Percentiles rank a stretch among this genome's conserved stretches.
Evolutionary conservation across 2,329 filamentous ascomycete genomes (phyloP).

Genomic region (Rutstroemia sp.): DNA sequence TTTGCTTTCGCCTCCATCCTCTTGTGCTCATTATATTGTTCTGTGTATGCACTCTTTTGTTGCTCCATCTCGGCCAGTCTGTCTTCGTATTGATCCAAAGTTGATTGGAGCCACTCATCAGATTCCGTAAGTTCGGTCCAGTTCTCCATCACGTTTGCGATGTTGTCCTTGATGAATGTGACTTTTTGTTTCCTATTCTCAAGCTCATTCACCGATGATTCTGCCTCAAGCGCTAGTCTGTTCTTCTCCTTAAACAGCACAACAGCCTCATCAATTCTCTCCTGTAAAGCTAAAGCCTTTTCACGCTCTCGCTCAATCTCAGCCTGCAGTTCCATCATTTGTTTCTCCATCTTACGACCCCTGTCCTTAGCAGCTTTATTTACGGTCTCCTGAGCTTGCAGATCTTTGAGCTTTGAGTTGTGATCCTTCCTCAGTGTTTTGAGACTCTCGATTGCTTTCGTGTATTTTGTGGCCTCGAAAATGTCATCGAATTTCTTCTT

Average conservation of each 20-base stretch:
- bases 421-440: slow-evolving; percentile 80
- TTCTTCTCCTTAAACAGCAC: slow-evolving; percentile 54
- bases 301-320: slow-evolving; percentile 57
- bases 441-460: slow-evolving; percentile 93
- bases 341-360: slow-evolving; percentile 59
- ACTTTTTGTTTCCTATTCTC: slow-evolving; percentile 70
- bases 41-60: slow-evolving; percentile 55
- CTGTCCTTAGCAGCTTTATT: slow-evolving; percentile 80
- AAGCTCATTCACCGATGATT: slow-evolving; percentile 67
- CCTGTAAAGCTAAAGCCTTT: slow-evolving; percentile 48
- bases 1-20: slow-evolving; percentile 39
- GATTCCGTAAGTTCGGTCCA: slow-evolving; percentile 71
- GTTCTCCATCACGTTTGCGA: slow-evolving; percentile 66
- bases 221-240: slow-evolving; percentile 65
- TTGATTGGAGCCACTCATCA: slow-evolving; percentile 65
- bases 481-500: slow-evolving; percentile 98
- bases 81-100: slow-evolving; percentile 71
- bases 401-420: slow-evolving; percentile 63
- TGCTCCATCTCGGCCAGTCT: slow-evolving; percentile 58
- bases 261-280: slow-evolving; percentile 35
- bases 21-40: slow-evolving; percentile 60
- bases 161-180: slow-evolving; percentile 59
- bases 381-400: slow-evolving; percentile 68
- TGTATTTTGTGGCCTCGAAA: slow-evolving; percentile 94
- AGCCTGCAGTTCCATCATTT: slow-evolving; percentile 54